These are phyloP conservation scores for Cladosporium velox DNA, from an alignment of 2,329 filamentous ascomycete species.

Conservation along the genomic window DNA sequence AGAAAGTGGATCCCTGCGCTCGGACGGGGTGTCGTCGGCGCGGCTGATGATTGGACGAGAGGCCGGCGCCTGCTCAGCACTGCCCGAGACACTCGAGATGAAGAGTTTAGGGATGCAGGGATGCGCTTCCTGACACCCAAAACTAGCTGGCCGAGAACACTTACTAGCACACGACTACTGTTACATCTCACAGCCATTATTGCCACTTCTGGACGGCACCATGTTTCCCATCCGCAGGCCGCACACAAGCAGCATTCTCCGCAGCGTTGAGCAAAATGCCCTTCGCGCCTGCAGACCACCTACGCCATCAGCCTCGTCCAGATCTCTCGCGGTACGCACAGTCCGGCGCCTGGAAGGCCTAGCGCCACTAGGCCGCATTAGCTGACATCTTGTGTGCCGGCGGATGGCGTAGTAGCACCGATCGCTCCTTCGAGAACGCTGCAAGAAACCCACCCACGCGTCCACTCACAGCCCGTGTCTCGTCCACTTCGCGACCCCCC, in stretches of 20 bases:
- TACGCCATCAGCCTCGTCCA: not conserved
- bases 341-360: not conserved
- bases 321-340: not conserved
- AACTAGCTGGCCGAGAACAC: not conserved
- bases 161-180: not conserved
- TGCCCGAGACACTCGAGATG: conserved; percentile 18
- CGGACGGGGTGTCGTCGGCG: conserved; percentile 1
- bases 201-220: not conserved
- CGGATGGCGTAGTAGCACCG: conserved; percentile 18
- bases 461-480: not conserved
- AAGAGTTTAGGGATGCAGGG: conserved; percentile 1
- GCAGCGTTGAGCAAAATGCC: not conserved
- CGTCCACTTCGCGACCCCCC: not conserved
- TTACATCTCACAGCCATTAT: not conserved
- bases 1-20: conserved; percentile 1
- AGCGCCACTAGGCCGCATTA: not conserved
- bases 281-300: not conserved
- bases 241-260: not conserved
- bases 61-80: not conserved
- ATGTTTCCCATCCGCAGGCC: not conserved
- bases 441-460: not conserved
- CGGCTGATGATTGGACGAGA: not conserved
- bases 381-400: conserved; percentile 3
- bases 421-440: conserved; percentile 15
- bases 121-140: not conserved